Percentiles rank a stretch among this genome's conserved stretches.
These are phyloP conservation scores for Aureobasidium uvarum DNA, from an alignment of 2,329 filamentous ascomycete species.

Conservation along the genomic window DNA sequence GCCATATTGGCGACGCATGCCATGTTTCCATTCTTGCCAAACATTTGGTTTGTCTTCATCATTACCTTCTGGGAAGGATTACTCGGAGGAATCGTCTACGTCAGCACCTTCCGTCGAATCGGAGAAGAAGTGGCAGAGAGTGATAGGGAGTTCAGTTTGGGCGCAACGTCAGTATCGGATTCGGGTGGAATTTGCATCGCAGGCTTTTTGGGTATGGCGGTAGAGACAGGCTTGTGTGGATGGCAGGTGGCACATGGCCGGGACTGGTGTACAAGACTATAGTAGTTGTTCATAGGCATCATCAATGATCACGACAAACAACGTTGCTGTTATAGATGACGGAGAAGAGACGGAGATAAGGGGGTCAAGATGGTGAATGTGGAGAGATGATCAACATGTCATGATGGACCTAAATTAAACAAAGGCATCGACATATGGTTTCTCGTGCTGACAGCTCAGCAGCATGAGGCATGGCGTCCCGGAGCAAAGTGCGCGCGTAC, in stretches of 20 bases:
- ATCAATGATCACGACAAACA: too few relatives aligned
- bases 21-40: conserved; percentile 76
- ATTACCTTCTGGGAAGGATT: conserved; percentile 94
- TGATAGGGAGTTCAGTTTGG: conserved; percentile 87
- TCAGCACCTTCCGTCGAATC: conserved; percentile 94
- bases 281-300: conserved; percentile 40
- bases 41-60: conserved; percentile 78
- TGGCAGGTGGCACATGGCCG: conserved; percentile 82
- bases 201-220: conserved; percentile 74
- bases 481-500: conserved; percentile 84
- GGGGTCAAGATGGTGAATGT: conserved; percentile 3
- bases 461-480: conserved; percentile 19
- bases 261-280: conserved; percentile 55
- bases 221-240: conserved; percentile 78
- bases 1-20: conserved; percentile 71
- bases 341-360: conserved; percentile 10
- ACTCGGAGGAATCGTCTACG: conserved; percentile 87
- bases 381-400: conserved; percentile 22
- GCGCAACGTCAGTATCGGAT: conserved; percentile 88
- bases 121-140: conserved; percentile 72
- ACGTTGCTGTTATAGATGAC: neutral
- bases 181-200: conserved; percentile 87
- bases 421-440: conserved; percentile 1
- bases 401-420: neutral
- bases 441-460: neutral